Evolutionary conservation across 495 filamentous ascomycete species (phyloP), one percentile per base, ranked within the genome.

Genomic region (Geopyxis carbonaria): DNA sequence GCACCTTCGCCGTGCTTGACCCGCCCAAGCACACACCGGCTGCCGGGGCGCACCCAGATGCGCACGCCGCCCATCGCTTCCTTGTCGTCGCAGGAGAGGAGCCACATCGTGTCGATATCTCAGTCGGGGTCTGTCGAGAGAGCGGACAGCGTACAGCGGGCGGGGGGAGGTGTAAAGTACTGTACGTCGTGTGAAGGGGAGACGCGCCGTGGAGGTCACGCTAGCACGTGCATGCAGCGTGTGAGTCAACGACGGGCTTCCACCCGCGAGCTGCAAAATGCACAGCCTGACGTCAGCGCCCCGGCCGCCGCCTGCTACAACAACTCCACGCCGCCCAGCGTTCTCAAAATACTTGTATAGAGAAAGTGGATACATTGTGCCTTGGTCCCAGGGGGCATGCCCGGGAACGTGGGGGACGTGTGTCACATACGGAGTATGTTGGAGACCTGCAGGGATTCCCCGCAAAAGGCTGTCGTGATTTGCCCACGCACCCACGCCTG

Each of bases 11-110:
- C 33, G 4, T 22, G 3, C 51, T 60, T 71, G 63, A 58, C 56
- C 36, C 82, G 68, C 38, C 82, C 82, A 47, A 87, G 80, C 15
- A 87, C 70, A 59, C 83, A 87, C 46, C 66, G 72, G 58, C 79
- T 80, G 18, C 80, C 82, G 2, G 82, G 82, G 21, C 78, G 73
- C 45, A 91, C 66, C 82, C 81, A 91, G 44, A 85, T 64, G 47
- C 70, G 70, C 59, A 74, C 81, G 40, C 73, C 78, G 78, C 45
- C 24, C n/a, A 41, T 34, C 23, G 62, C 57, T 33, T 72, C 67
- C 5, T 25, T 5, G 34, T 64, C 67, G 38, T 68, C 66, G 32
- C 57, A 66, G 48, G 71, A 69, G 7, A 76, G 57, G 27, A 75
- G 49, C 72, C 72, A 76, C 72, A 76, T 76, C n/a, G n/a, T 40